Base-by-base conservation (phyloP, 257 asterid species). In the Fraxinus quadrangulata region DNA sequence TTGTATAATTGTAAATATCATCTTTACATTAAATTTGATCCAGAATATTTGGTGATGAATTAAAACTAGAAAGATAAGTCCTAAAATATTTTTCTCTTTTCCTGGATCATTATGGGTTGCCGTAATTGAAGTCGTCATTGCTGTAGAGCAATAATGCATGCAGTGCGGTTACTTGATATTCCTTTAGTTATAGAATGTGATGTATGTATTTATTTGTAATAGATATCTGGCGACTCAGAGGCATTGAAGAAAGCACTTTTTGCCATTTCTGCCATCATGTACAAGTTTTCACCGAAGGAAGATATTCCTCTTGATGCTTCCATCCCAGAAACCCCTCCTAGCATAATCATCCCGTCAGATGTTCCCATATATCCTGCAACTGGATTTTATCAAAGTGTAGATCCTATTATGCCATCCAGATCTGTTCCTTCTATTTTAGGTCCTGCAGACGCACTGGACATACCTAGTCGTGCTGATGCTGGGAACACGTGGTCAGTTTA, bases 231-330 rank as follows among this genome's bases (percentile, higher is more conserved):
- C 14, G 96, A 91, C 75, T 77, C 96, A 13, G 96, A 91, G 77
- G 89, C 96, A 0, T 97, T 95, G 9, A 90, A 84, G 87, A 92
- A 80, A 81, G 96, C 98, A 71, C 94, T 92, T 77, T 92, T 90
- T 84, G 99, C 97, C n/a, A 75, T 95, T 81, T 92, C 99, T 71
- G 89, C 99, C 21, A 95, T 95, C 67, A 91, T 92, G 97, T 93
- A 92, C 86, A 92, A 91, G 87, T 95, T 92, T 81, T 24, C 92
- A 6, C 90, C 98, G 4, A 92, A 89, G 86, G 99, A 94, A 87
- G 89, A 75, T 49, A 89, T 94, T 73, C 99, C 99, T 83, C 97
- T 94, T 5, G 95, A 85, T 42, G 86, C 93, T 73, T 72, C 93
- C 8, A 70, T 92, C 63, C 86, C 88, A 2, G 97, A 92, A 81